Base-by-base conservation (phyloP, 257 asterid species). In the Gardenia jasminoides region DNA sequence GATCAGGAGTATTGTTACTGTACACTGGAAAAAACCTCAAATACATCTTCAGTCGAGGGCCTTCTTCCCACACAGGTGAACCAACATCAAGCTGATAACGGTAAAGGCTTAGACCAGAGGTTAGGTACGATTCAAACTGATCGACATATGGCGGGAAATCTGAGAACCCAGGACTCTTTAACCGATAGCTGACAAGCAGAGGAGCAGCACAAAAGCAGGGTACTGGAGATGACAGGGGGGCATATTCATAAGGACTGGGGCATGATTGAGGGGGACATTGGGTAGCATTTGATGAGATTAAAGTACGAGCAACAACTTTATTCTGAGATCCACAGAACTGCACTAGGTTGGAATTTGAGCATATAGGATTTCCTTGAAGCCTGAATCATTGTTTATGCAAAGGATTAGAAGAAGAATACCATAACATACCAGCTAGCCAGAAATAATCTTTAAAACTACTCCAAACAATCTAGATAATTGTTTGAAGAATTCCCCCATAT, bases 161-260 rank as follows among this genome's bases (percentile, higher is more conserved):
- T 2, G 83, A 85, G 83, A 96, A 90, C 36, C 97, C 97, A 44
- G 98, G 99, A 85, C 98, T 93, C 85, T 96, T 96, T 80, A 96
- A 81, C 80, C 99, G 91, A 80, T 91, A 96, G 74, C 97, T 97
- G 76, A 96, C 87, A 78, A 82, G 85, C 52, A 96, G 79, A 22
- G 99, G 99, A 67, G 82, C 94, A 72, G 94, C 92, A 84, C 99
- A 96, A 82, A 90, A 83, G 86, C 99, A 96, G 22, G 77, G 43
- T 10, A 41, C 44, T 36, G 94, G 88, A 83, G 90, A 80, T 71
- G 89, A 75, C 39, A 94, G 89, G 64, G 96, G 90, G 66, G 90
- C 89, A 67, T 90, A 89, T 72, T 91, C 91, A 39, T 78, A 91
- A 75, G 88, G 89, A 7, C 79, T 83, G 26, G 97, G 97, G 84